A percentile compares a stretch with the other conserved stretches of the same genome.
Conservation (phyloP, 2,329 filamentous ascomycete species). For the Sclerotinia borealis region DNA sequence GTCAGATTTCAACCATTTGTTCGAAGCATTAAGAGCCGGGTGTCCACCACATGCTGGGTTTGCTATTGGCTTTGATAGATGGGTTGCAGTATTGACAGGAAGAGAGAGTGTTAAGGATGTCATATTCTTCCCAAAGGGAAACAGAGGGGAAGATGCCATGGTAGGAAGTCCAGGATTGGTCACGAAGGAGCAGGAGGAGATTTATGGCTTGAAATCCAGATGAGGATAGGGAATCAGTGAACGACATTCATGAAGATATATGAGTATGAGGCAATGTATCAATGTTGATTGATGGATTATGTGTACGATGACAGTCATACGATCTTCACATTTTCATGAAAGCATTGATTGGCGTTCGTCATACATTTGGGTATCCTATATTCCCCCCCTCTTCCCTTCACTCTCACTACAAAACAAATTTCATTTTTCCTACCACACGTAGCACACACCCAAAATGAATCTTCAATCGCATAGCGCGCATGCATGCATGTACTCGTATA, state of each 20-base stretch:
- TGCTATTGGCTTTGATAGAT: slow-evolving; percentile 83
- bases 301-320: neutral
- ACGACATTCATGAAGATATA: neutral
- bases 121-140: slow-evolving; percentile 94
- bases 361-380: neutral
- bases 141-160: slow-evolving; percentile 79
- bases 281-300: neutral
- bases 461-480: neutral
- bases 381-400: neutral
- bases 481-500: neutral
- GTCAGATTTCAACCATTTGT: slow-evolving; percentile 76
- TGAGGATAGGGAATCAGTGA: neutral
- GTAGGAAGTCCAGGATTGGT: slow-evolving; percentile 71
- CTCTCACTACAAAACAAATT: neutral
- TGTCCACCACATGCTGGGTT: slow-evolving; percentile 95
- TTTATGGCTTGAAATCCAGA: slow-evolving; percentile 11
- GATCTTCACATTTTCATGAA: neutral
- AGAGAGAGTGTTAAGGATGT: slow-evolving; percentile 80
- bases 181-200: slow-evolving; percentile 40
- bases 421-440: neutral
- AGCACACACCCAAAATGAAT: neutral
- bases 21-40: slow-evolving; percentile 74
- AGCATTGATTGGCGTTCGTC: neutral
- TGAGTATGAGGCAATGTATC: neutral
- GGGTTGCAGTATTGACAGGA: slow-evolving; percentile 74